Percentiles rank a stretch among this genome's conserved stretches.
These are phyloP conservation scores for Adansonia rubrostipa DNA, from an alignment of 441 rosid genomes.

Conservation along the genomic window DNA sequence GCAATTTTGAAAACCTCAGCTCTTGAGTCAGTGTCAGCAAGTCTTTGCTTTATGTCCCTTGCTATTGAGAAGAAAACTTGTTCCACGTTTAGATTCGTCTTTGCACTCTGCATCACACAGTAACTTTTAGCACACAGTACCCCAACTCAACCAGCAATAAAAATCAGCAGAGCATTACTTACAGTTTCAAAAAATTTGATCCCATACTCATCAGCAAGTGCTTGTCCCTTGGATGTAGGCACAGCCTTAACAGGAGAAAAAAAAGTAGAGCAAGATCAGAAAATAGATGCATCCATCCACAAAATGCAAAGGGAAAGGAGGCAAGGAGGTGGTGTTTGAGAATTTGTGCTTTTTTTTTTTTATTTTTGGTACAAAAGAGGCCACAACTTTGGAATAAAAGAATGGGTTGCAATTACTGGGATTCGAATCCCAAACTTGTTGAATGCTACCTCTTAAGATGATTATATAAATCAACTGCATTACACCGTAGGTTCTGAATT, in stretches of 20 bases:
- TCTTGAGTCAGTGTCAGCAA: slow-evolving; percentile 62
- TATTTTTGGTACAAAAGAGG: no score
- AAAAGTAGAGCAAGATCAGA: slow-evolving; percentile 10
- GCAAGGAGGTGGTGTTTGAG: no score
- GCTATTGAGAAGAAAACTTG: slow-evolving; percentile 81
- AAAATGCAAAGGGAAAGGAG: background rate
- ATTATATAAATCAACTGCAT: no score
- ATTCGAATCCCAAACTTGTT: no score
- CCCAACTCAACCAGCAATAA: background rate
- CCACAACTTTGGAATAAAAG: no score
- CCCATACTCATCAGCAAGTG: slow-evolving; percentile 82
- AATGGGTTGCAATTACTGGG: no score
- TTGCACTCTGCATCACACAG: slow-evolving; percentile 62
- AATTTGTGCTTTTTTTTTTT: no score
- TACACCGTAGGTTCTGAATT: background rate
- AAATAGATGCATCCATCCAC: slow-evolving; percentile 11
- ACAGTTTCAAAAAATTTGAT: slow-evolving; percentile 80
- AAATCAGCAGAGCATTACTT: slow-evolving; percentile 35
- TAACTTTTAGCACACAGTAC: slow-evolving; percentile 7
- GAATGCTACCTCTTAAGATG: no score
- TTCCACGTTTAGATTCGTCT: slow-evolving; percentile 74
- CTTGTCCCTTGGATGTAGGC: slow-evolving; percentile 42
- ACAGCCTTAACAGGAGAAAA: slow-evolving; percentile 44
- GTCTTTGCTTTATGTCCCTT: slow-evolving; percentile 24
- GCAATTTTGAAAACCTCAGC: slow-evolving; percentile 53